Evolutionary conservation across 2,329 filamentous ascomycete species (phyloP).

Genomic region (Apiospora aurea): DNA sequence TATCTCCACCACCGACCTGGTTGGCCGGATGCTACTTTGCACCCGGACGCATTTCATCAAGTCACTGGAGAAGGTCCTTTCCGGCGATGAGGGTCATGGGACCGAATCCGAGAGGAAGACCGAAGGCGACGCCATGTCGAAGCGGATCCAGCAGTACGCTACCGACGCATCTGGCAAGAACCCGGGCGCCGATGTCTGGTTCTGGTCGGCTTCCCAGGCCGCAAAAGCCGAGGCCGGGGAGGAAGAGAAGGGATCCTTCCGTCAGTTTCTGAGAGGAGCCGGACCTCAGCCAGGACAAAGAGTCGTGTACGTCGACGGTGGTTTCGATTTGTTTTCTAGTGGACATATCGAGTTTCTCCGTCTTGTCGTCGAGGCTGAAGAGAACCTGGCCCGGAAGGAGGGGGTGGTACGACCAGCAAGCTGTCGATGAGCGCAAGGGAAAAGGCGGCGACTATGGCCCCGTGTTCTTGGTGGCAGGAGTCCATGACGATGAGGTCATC

Average conservation of each 20-base stretch:
- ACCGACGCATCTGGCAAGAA: conserved; percentile 82
- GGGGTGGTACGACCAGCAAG: conserved; percentile 80
- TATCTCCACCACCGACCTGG: conserved; percentile 97
- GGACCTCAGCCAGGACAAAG: conserved; percentile 78
- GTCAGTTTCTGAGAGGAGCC: conserved; percentile 73
- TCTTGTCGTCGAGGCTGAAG: conserved; percentile 76
- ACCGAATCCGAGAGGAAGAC: conserved; percentile 69
- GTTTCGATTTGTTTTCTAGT: conserved; percentile 95
- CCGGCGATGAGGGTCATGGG: conserved; percentile 76
- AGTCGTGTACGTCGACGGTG: conserved; percentile 94
- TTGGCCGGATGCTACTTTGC: conserved; percentile 95
- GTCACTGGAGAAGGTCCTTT: conserved; percentile 73
- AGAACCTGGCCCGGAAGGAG: conserved; percentile 68
- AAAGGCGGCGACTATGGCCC: conserved; percentile 80
- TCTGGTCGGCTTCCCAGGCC: conserved; percentile 70
- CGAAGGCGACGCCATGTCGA: conserved; percentile 72
- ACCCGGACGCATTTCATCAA: conserved; percentile 94
- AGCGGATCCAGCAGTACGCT: conserved; percentile 84
- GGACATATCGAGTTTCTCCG: conserved; percentile 96
- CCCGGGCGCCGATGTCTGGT: conserved; percentile 85
- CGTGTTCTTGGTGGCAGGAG: conserved; percentile 87
- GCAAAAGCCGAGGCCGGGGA: conserved; percentile 52
- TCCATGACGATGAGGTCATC: conserved; percentile 94
- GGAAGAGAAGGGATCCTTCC: conserved; percentile 71
- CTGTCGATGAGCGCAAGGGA: conserved; percentile 66